Percentiles rank a stretch among this genome's conserved stretches.
phyloP scores from a whole-genome alignment of 2,329 filamentous ascomycete species.

The Geosmithia morbida region DNA sequence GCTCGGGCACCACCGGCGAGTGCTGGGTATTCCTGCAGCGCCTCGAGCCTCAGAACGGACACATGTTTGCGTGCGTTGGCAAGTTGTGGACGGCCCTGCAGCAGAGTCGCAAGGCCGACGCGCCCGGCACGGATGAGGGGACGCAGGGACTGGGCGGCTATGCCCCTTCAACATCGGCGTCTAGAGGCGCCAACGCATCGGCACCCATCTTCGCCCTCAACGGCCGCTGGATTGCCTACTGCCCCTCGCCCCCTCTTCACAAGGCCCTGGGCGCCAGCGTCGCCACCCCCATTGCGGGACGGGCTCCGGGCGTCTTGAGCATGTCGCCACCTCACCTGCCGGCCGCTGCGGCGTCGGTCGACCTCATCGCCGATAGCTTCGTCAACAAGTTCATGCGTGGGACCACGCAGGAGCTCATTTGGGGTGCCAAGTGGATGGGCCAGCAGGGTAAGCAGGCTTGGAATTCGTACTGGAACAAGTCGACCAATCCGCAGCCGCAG shows the following conservation, averaged over 20 bases:
- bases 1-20: conserved; percentile 75
- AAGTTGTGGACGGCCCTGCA: conserved; percentile 90
- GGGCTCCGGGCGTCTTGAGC: conserved; percentile 41
- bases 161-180: conserved; percentile 11
- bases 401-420: conserved; percentile 64
- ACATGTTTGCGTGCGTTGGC: conserved; percentile 52
- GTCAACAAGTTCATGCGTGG: conserved; percentile 67
- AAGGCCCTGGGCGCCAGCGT: conserved; percentile 55
- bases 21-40: conserved; percentile 60
- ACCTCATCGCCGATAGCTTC: conserved; percentile 57
- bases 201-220: conserved; percentile 55
- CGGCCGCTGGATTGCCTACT: conserved; percentile 65
- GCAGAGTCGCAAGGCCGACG: conserved; percentile 34
- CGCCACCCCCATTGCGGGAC: conserved; percentile 37
- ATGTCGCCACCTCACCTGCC: conserved; percentile 58
- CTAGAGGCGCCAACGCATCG: conserved; percentile 30
- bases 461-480: conserved; percentile 66
- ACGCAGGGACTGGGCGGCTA: conserved; percentile 5
- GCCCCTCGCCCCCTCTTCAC: conserved; percentile 58
- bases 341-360: conserved; percentile 49
- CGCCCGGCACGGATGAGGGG: conserved; percentile 29
- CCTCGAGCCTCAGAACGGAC: conserved; percentile 23
- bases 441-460: conserved; percentile 65
- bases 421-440: conserved; percentile 60
- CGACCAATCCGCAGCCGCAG: conserved; percentile 25